phyloP scores from a whole-genome alignment of 2,329 filamentous ascomycete genomes.

The Teratosphaeria gauchensis region DNA sequence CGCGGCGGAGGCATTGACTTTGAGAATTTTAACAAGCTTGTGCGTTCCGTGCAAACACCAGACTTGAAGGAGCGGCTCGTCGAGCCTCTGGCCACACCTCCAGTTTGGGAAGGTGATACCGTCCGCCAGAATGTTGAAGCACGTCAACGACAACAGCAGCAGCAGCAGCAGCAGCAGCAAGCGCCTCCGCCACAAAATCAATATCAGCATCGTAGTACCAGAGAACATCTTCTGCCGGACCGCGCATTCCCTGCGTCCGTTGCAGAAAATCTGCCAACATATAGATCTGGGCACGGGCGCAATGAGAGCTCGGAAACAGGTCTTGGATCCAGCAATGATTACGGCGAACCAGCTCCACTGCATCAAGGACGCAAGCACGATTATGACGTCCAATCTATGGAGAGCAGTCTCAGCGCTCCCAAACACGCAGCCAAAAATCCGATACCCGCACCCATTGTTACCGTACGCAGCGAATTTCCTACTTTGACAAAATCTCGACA shows the following conservation, averaged over 20 bases:
- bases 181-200: neutral
- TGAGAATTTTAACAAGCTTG: conserved; percentile 89
- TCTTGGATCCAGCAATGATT: conserved; percentile 65
- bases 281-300: conserved; percentile 49
- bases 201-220: conserved; percentile 4
- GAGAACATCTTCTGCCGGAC: conserved; percentile 19
- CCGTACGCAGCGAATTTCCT: conserved; percentile 91
- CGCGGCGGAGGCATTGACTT: conserved; percentile 71
- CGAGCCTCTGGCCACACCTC: conserved; percentile 43
- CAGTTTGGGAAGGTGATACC: conserved; percentile 50
- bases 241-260: conserved; percentile 3
- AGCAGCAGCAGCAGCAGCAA: neutral
- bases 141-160: conserved; percentile 6
- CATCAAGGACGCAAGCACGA: conserved; percentile 64
- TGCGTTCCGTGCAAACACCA: conserved; percentile 62
- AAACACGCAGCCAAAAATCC: conserved; percentile 64
- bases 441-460: conserved; percentile 84
- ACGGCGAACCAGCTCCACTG: conserved; percentile 63
- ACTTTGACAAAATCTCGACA: conserved; percentile 85
- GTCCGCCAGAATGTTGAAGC: conserved; percentile 8
- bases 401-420: conserved; percentile 69
- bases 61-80: conserved; percentile 21
- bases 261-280: conserved; percentile 11
- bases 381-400: conserved; percentile 94
- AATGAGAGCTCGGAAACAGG: conserved; percentile 73